These are phyloP conservation scores for Lasiodiplodia gonubiensis DNA, from an alignment of 2,329 filamentous ascomycete genomes.

Conservation along the genomic window DNA sequence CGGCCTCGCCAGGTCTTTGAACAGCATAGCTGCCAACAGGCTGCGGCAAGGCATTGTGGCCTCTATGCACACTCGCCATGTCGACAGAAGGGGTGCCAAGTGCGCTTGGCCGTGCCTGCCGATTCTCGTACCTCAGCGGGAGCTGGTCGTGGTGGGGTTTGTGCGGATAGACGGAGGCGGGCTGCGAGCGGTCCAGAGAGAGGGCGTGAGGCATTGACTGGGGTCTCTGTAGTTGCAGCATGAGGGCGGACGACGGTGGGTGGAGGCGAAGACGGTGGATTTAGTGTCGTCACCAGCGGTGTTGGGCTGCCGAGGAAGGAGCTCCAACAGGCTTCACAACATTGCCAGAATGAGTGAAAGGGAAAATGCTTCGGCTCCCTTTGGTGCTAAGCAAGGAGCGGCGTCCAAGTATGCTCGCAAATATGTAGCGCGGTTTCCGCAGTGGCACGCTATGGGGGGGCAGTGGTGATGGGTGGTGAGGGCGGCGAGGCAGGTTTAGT, in stretches of 20 bases:
- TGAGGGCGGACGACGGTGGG: slow-evolving; percentile 35
- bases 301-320: slow-evolving; percentile 30
- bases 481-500: slow-evolving; percentile 23
- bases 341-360: slow-evolving; percentile 28
- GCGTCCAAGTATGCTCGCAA: slow-evolving; percentile 26
- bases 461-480: slow-evolving; percentile 2
- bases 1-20: slow-evolving; percentile 24
- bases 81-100: slow-evolving; percentile 42
- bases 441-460: slow-evolving; percentile 21
- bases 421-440: slow-evolving; percentile 29
- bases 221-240: slow-evolving; percentile 50
- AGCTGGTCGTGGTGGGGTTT: slow-evolving; percentile 38
- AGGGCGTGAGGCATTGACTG: slow-evolving; percentile 49
- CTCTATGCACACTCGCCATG: slow-evolving; percentile 30
- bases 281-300: slow-evolving; percentile 29
- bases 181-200: slow-evolving; percentile 40
- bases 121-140: slow-evolving; percentile 29
- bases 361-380: slow-evolving; percentile 26
- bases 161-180: slow-evolving; percentile 41
- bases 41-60: slow-evolving; percentile 18
- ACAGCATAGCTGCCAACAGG: slow-evolving; percentile 15
- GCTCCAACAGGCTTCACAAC: slow-evolving; percentile 27
- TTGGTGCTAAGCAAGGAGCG: slow-evolving; percentile 28
- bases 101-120: slow-evolving; percentile 39
- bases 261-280: slow-evolving; percentile 13